These are phyloP conservation scores for Lotmaria passim DNA, from an alignment of 208 protist species.

Conservation along the genomic window DNA sequence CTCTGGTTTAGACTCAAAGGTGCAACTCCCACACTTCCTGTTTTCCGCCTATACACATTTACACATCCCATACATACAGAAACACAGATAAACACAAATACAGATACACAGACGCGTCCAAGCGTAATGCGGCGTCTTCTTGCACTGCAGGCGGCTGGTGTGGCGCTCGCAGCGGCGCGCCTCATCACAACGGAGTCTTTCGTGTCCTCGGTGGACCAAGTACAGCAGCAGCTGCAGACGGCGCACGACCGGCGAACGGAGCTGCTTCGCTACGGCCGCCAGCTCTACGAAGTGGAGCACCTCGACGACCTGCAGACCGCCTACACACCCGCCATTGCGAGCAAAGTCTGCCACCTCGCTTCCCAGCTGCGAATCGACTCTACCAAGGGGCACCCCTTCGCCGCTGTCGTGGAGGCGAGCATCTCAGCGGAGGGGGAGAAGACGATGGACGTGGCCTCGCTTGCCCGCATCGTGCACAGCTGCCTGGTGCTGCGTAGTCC, in stretches of 20 bases:
- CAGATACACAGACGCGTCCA: background rate
- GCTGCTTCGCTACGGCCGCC: slow-evolving; percentile 74
- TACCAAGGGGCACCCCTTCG: slow-evolving; percentile 64
- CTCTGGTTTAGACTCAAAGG: too few relatives aligned
- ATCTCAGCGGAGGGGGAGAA: slow-evolving; percentile 43
- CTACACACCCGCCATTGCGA: slow-evolving; percentile 62
- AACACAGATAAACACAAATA: slow-evolving; percentile 7
- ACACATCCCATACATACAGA: slow-evolving; percentile 17
- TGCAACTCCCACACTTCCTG: slow-evolving; percentile 3
- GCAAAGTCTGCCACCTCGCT: slow-evolving; percentile 71
- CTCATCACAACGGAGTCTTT: slow-evolving; percentile 68
- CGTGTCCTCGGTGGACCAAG: slow-evolving; percentile 61
- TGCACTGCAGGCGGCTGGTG: slow-evolving; percentile 17
- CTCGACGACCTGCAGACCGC: slow-evolving; percentile 67
- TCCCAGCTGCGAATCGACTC: slow-evolving; percentile 77
- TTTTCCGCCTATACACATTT: background rate
- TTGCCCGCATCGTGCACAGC: slow-evolving; percentile 84
- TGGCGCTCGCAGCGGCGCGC: slow-evolving; percentile 14
- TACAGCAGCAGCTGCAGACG: slow-evolving; percentile 76
- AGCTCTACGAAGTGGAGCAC: slow-evolving; percentile 81
- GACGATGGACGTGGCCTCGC: slow-evolving; percentile 63
- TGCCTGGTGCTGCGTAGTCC: slow-evolving; percentile 77
- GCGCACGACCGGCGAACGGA: slow-evolving; percentile 59
- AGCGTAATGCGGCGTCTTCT: slow-evolving; percentile 30
- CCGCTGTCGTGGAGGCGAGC: slow-evolving; percentile 50